Base-by-base conservation (phyloP, 345 rosid species). In the Boechera divaricarpa region DNA sequence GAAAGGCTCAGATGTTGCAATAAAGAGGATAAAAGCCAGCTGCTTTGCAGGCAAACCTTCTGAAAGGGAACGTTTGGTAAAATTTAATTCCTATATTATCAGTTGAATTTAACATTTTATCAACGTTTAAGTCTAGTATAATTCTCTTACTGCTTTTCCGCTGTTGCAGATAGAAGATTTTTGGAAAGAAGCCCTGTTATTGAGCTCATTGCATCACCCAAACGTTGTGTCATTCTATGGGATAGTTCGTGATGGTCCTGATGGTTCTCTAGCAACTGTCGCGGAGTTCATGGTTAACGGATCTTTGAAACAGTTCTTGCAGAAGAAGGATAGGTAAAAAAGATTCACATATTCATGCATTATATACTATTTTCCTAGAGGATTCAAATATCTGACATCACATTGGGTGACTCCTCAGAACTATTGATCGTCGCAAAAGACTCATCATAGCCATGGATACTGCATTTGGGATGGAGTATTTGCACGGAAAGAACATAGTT, bases 1-100 rank as follows among this genome's bases (percentile, higher is more conserved):
- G 99, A 95, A 87, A 83, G 99, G 99, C 80, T 92, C 99, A 70
- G 98, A 95, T 84, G 98, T 95, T 63, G 99, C 99, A 47, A 87
- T 92, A 67, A 95, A 95, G 88, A 89, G 98, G 73, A 95, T 95
- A 67, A 95, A 95, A 85, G 98, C 99, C 33, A 95, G 99, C 83
- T 92, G 98, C 86, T 95, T 95, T 87, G 93, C 98, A 26, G 99
- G 99, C 79, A 95, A 84, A 82, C 98, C 98, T 71, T 85, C 92
- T 36, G 99, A 95, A 85, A 91, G 99, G 85, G 92, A 89, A 82
- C 97, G 94, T 35, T 82, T 85, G 90, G 90, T 87, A 87, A 18
- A 16, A 35, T 54, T 9, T 18, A 53, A 8, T 45, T 39, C 36
- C 41, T 53, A 61, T 42, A 26, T 10, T 10, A 38, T 36, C 53